Conservation (phyloP, 2,329 filamentous ascomycete species). For the Rhynchosporium agropyri region DNA sequence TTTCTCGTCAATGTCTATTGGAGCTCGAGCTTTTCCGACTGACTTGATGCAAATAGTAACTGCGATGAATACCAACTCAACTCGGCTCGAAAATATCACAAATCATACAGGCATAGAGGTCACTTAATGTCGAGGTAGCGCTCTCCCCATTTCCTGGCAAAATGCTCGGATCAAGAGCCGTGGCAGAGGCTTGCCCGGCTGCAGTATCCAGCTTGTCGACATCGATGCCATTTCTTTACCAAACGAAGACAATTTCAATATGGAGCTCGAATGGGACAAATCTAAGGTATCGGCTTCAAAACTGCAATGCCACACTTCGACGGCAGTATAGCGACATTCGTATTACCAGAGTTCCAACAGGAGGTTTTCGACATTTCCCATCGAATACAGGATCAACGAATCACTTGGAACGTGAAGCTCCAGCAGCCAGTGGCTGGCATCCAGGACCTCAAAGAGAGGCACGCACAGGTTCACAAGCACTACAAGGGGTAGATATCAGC, state of each 20-base stretch:
- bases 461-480: neutral
- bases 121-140: neutral
- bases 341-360: neutral
- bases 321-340: slow-evolving; percentile 6
- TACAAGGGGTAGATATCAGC: neutral
- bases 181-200: slow-evolving; percentile 9
- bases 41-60: too few species aligned
- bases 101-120: too few species aligned
- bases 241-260: slow-evolving; percentile 63
- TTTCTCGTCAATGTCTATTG: too few species aligned
- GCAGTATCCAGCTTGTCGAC: slow-evolving; percentile 17
- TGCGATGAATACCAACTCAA: too few species aligned
- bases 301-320: slow-evolving; percentile 1
- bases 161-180: slow-evolving; percentile 16
- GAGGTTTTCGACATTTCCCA: neutral
- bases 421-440: neutral
- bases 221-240: slow-evolving; percentile 63
- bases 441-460: neutral
- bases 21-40: too few species aligned
- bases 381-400: slow-evolving; percentile 15
- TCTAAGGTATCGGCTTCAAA: slow-evolving; percentile 32
- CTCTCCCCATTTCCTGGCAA: neutral
- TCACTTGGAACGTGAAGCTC: slow-evolving; percentile 17
- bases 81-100: too few species aligned
- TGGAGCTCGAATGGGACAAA: slow-evolving; percentile 7